Percentiles rank a stretch among this genome's conserved stretches.
These are phyloP conservation scores for Schoenoplectus triqueter DNA, from an alignment of 202 grass and related monocot genomes.

Conservation along the genomic window DNA sequence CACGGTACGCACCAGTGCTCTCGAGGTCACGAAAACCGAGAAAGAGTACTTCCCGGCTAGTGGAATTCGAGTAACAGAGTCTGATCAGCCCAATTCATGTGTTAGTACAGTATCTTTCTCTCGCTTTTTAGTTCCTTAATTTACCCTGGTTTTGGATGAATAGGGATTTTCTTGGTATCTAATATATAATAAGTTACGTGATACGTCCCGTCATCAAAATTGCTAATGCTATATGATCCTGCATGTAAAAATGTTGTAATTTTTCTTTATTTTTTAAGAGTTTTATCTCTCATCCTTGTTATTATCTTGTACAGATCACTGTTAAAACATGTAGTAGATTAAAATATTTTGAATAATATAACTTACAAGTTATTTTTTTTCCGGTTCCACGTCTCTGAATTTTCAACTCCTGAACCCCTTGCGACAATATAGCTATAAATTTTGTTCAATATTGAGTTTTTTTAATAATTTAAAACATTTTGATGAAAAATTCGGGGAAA, in stretches of 20 bases:
- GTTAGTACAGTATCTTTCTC: constrained; percentile 43
- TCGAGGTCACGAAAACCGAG: constrained; percentile 42
- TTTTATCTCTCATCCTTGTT: neutral
- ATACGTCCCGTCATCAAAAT: neutral
- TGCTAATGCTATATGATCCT: neutral
- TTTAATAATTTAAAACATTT: neutral
- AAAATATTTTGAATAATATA: neutral
- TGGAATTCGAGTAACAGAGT: constrained; percentile 68
- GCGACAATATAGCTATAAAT: neutral
- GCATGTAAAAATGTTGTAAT: neutral
- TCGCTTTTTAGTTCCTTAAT: neutral
- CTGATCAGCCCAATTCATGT: constrained; percentile 59
- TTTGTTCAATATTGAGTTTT: neutral
- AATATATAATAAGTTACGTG: neutral
- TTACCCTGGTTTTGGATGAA: neutral
- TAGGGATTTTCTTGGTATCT: neutral
- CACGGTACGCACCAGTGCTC: constrained; percentile 45
- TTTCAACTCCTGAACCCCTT: neutral
- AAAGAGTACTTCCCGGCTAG: constrained; percentile 39
- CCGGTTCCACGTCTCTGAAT: neutral
- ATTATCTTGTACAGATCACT: neutral
- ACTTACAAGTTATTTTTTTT: neutral
- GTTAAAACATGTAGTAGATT: neutral
- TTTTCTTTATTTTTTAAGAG: neutral
- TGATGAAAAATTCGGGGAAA: neutral